These are phyloP conservation scores for Candolleomyces efflorescens DNA, from an alignment of 768 basidiomycete genomes.

Conservation along the genomic window DNA sequence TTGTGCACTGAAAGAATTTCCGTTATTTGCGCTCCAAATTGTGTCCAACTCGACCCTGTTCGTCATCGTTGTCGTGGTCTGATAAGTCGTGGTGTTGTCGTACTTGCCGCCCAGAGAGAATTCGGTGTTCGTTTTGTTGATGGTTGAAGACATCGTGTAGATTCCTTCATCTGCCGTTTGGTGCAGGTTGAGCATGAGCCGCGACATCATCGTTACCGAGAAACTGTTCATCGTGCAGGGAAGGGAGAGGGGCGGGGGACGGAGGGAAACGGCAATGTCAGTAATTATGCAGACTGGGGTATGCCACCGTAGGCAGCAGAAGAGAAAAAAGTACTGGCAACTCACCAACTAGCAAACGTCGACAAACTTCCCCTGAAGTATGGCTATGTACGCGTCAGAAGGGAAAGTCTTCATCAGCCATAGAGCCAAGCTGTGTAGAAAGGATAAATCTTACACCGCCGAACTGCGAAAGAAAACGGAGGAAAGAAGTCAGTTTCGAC, in stretches of 20 bases:
- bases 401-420: no score
- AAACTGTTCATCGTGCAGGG: slow-evolving; percentile 25
- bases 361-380: slow-evolving; percentile 44
- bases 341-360: slow-evolving; percentile 46
- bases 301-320: background rate
- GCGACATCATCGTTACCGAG: slow-evolving; percentile 50
- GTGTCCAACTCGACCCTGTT: slow-evolving; percentile 24
- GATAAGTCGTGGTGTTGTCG: slow-evolving; percentile 16
- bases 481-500: background rate
- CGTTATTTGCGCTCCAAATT: slow-evolving; percentile 11
- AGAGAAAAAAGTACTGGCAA: background rate
- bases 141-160: slow-evolving; percentile 9
- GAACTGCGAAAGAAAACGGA: slow-evolving; percentile 14
- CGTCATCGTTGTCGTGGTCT: slow-evolving; percentile 2
- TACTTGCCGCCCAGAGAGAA: slow-evolving; percentile 13
- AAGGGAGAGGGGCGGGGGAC: background rate
- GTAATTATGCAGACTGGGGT: background rate
- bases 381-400: slow-evolving; percentile 28
- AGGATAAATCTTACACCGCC: slow-evolving; percentile 17
- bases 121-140: no score
- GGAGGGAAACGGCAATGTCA: background rate
- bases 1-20: background rate
- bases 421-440: background rate
- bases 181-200: slow-evolving; percentile 53
- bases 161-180: slow-evolving; percentile 33